Base-by-base conservation (phyloP, 2,329 filamentous ascomycete species). In the Ramularia endophylla region DNA sequence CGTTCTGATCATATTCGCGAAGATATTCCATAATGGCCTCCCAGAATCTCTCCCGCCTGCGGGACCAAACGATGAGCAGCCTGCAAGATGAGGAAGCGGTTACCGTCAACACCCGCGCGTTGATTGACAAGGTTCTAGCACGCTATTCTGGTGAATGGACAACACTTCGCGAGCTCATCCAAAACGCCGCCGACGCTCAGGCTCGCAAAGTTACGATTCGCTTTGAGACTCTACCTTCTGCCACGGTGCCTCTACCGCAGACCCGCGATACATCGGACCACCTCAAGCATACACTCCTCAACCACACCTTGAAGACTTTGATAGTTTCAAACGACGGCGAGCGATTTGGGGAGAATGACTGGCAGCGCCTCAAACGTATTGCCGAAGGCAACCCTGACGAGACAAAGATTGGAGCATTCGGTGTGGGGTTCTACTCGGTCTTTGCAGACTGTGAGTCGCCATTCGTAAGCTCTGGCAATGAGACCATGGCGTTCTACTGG, bases 401-500 rank as follows among this genome's bases (percentile, higher is more conserved):
- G 68, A 97, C 89, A 34, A 98, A 98, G 71, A 98, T 98, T 56
- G 92, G 92, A 40, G 94, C 92, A 3, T 98, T 98, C 62, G 92
- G 92, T 52, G 92, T 98, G 22, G 92, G 92, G 2, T 98, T 98
- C 69, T 98, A 98, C 32, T 94, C 87, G 62, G 90, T 97, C 28
- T 98, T 98, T 63, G 87, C 92, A 47, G 92, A 98, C 62, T 98
- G 90, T 62, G 94, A 98, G 65, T 88, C 95, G 55, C 92, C 92
- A 0, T 97, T 98, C 59, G 85, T 98, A 51, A 92, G 87, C 52
- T 97, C 90, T 1, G 92, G 92, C 1, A 78, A 76, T 48, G 83
- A 94, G 65, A 89, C 88, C 27, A 95, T 98, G 87, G 90, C 90
- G 0, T 98, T 98, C 60, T 98, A 95, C 69, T 98, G 92, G 94